These are phyloP conservation scores for Aspergillus candidus DNA, from an alignment of 2,329 filamentous ascomycete genomes.

Conservation along the genomic window DNA sequence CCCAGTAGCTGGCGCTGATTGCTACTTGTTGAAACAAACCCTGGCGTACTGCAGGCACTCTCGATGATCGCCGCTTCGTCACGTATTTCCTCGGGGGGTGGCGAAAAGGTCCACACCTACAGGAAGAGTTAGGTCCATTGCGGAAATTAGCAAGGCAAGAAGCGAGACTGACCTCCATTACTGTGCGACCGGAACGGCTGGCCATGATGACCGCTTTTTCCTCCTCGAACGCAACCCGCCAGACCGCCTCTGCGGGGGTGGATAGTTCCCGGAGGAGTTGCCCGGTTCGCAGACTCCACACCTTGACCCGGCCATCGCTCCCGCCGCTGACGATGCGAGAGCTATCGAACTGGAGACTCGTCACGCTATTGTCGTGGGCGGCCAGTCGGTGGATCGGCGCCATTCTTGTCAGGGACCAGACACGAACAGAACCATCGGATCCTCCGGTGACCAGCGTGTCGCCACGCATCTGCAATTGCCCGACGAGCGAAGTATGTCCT, in stretches of 20 bases:
- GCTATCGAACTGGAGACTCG: constrained; percentile 94
- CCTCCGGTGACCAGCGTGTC: constrained; percentile 94
- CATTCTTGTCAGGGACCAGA: constrained; percentile 91
- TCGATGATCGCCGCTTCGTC: constrained; percentile 23
- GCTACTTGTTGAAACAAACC: constrained; percentile 15
- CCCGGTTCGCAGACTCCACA: constrained; percentile 93
- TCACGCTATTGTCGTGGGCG: constrained; percentile 97
- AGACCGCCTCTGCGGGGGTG: constrained; percentile 86
- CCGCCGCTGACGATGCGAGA: constrained; percentile 92
- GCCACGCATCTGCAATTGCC: constrained; percentile 90
- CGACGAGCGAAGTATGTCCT: constrained; percentile 93
- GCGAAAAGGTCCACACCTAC: constrained; percentile 92
- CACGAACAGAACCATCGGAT: constrained; percentile 89
- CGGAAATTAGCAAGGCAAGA: background rate
- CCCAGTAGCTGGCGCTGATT: constrained; percentile 21
- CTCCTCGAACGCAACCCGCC: constrained; percentile 96
- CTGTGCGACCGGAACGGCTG: constrained; percentile 72
- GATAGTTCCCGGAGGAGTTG: constrained; percentile 86
- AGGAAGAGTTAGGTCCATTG: constrained; percentile 8
- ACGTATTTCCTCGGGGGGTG: constrained; percentile 48
- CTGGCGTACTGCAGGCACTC: constrained; percentile 30
- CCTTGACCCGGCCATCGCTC: constrained; percentile 94
- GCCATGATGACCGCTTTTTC: constrained; percentile 98
- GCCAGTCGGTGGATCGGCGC: constrained; percentile 89
- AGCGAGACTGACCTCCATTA: constrained; percentile 78